phyloP scores from a whole-genome alignment of 2,329 filamentous ascomycete genomes.

The Neospermospora avenae region DNA sequence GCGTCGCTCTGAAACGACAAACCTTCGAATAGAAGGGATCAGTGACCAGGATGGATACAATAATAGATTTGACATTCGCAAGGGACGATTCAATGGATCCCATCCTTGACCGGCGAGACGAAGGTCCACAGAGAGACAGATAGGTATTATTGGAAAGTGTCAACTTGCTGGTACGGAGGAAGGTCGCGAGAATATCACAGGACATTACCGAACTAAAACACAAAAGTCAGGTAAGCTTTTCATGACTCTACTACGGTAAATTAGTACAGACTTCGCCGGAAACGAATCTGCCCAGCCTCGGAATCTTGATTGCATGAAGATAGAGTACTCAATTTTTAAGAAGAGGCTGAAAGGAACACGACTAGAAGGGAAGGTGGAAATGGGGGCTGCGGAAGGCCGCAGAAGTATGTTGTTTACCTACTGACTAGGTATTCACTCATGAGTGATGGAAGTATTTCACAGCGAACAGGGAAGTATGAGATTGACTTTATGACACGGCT shows the following conservation, averaged over 20 bases:
- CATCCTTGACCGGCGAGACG: no score
- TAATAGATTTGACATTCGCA: constrained; percentile 20
- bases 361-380: background rate
- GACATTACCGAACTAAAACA: no score
- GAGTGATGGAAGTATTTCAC: background rate
- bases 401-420: background rate
- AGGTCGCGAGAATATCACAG: no score
- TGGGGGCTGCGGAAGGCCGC: background rate
- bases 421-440: background rate
- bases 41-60: constrained; percentile 20
- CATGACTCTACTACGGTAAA: no score
- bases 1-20: constrained; percentile 33
- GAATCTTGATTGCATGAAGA: constrained; percentile 10
- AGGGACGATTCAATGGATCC: background rate
- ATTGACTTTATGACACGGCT: background rate
- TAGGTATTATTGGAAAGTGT: no score
- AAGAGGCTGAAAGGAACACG: constrained; percentile 13
- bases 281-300: no score
- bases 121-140: no score
- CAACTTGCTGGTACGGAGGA: no score
- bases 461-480: background rate
- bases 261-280: no score
- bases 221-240: no score
- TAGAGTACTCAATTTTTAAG: constrained; percentile 9
- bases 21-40: constrained; percentile 28